Evolutionary conservation across 169 alveolate genomes (phyloP).

Genomic region (Plasmodium reichenowi): DNA sequence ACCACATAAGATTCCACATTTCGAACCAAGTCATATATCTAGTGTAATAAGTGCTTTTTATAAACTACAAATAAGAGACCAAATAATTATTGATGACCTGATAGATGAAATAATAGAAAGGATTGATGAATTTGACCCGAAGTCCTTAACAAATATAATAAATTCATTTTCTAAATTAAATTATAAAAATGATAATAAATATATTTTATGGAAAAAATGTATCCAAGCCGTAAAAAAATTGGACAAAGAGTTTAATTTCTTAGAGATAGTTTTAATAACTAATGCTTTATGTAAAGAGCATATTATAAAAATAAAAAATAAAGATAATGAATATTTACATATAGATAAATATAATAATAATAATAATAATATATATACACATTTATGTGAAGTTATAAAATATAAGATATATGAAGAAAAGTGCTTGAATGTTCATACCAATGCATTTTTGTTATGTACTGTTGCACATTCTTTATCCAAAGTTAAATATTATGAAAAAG

Average conservation of each 20-base stretch:
- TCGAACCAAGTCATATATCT: slow-evolving; percentile 41
- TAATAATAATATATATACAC: slow-evolving; percentile 8
- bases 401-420: slow-evolving; percentile 33
- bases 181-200: slow-evolving; percentile 50
- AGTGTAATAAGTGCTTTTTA: slow-evolving; percentile 64
- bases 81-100: slow-evolving; percentile 60
- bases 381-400: slow-evolving; percentile 31
- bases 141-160: slow-evolving; percentile 59
- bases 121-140: slow-evolving; percentile 67
- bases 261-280: slow-evolving; percentile 45
- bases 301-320: slow-evolving; percentile 32
- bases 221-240: slow-evolving; percentile 50
- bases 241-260: slow-evolving; percentile 47
- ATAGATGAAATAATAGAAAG: slow-evolving; percentile 55
- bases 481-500: slow-evolving; percentile 25
- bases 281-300: slow-evolving; percentile 51
- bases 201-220: slow-evolving; percentile 42
- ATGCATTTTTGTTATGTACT: slow-evolving; percentile 59
- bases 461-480: slow-evolving; percentile 50
- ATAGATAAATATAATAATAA: too few species aligned
- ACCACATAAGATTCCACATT: slow-evolving; percentile 72
- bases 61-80: slow-evolving; percentile 65
- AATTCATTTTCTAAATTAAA: slow-evolving; percentile 57
- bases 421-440: slow-evolving; percentile 21
- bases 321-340: neutral